These are phyloP conservation scores for Aspergillus sojae DNA, from an alignment of 2,329 filamentous ascomycete species.

Conservation along the genomic window DNA sequence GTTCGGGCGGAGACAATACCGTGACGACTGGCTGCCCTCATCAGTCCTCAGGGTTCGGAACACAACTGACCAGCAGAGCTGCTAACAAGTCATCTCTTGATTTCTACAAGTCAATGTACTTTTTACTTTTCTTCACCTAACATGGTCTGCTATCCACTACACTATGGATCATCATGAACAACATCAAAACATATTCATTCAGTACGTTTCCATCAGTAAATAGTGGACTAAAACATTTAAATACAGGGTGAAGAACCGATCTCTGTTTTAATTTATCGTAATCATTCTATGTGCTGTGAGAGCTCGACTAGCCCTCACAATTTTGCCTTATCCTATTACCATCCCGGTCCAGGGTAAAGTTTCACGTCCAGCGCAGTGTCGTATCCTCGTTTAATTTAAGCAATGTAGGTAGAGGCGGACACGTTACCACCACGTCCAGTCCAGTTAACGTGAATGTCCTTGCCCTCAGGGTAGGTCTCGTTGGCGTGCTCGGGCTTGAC, in stretches of 20 bases:
- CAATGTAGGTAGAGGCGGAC: constrained; percentile 95
- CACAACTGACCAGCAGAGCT: too few species aligned
- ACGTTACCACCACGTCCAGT: constrained; percentile 97
- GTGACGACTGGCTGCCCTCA: neutral
- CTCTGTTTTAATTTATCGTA: constrained; percentile 19
- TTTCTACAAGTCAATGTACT: neutral
- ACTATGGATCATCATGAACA: neutral
- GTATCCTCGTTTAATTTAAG: constrained; percentile 59
- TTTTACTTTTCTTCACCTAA: neutral
- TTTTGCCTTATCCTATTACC: constrained; percentile 17
- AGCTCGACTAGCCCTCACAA: constrained; percentile 14
- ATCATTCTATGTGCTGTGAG: constrained; percentile 28
- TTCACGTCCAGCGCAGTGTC: constrained; percentile 32
- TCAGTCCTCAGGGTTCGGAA: neutral
- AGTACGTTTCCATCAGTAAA: constrained; percentile 6
- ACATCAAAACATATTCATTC: constrained; percentile 17
- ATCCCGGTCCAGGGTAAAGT: constrained; percentile 14
- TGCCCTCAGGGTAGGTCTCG: constrained; percentile 78
- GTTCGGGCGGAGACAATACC: constrained; percentile 7
- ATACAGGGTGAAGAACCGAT: constrained; percentile 22
- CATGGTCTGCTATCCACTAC: neutral
- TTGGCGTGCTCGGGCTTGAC: constrained; percentile 79
- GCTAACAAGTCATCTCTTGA: too few species aligned
- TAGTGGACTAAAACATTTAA: constrained; percentile 18
- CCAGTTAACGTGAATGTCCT: constrained; percentile 99